phyloP scores from a whole-genome alignment of 1,284 basidiomycete genomes.

The Anthracocystis panici-leucophaei region DNA sequence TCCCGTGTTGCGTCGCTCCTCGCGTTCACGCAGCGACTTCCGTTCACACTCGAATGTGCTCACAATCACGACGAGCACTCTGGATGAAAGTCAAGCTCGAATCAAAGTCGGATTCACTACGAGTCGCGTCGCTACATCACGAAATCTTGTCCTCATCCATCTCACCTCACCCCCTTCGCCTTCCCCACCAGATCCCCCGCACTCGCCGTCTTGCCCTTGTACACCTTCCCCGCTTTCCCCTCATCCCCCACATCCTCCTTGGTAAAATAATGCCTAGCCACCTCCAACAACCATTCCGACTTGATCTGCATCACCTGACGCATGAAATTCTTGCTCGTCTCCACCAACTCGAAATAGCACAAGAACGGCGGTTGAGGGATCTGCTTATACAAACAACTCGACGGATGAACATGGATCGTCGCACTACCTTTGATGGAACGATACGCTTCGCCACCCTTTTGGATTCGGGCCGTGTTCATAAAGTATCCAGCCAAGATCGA shows the following conservation, averaged over 20 bases:
- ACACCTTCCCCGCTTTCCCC: constrained; percentile 9
- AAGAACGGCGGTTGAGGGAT: constrained; percentile 89
- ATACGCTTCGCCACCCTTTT: constrained; percentile 73
- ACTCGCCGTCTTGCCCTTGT: constrained; percentile 40
- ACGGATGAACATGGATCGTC: constrained; percentile 95
- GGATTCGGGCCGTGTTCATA: constrained; percentile 79
- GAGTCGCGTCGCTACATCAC: too few species aligned
- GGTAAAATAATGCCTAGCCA: constrained; percentile 61
- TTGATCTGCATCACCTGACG: constrained; percentile 98
- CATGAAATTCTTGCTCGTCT: constrained; percentile 74
- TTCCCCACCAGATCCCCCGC: constrained; percentile 9
- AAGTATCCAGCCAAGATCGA: constrained; percentile 95
- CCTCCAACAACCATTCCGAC: constrained; percentile 90
- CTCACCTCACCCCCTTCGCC: neutral
- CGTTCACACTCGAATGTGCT: too few species aligned
- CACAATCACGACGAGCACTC: too few species aligned
- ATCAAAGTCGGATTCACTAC: too few species aligned
- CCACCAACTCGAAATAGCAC: constrained; percentile 89
- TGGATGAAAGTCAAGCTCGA: too few species aligned
- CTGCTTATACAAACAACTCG: constrained; percentile 91
- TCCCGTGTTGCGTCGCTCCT: too few species aligned
- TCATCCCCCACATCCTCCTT: constrained; percentile 55
- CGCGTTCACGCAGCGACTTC: too few species aligned
- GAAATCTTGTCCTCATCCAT: too few species aligned
- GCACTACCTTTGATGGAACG: constrained; percentile 88